phyloP scores from a whole-genome alignment of 1,284 basidiomycete species.

The Boletus mariae region DNA sequence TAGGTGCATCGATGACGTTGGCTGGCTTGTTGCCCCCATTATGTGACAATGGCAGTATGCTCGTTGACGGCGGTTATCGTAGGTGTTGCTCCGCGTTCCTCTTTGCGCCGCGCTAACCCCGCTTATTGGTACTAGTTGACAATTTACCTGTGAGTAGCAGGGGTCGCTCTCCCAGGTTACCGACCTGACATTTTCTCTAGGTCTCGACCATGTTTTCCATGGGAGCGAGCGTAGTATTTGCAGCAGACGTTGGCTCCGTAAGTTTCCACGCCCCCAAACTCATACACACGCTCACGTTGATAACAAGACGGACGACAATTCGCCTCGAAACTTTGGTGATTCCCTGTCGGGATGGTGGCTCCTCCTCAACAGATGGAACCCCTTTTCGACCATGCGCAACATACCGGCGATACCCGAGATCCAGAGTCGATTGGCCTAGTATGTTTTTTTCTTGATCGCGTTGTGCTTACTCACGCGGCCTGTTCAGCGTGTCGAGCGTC shows the following conservation, averaged over 20 bases:
- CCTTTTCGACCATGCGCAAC: conserved; percentile 76
- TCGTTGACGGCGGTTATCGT: conserved; percentile 96
- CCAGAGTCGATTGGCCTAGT: conserved; percentile 95
- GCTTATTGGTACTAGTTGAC: conserved; percentile 57
- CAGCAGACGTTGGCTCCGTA: conserved; percentile 91
- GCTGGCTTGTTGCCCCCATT: conserved; percentile 93
- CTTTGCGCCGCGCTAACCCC: conserved; percentile 2
- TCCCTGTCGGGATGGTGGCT: conserved; percentile 97
- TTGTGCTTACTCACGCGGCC: neutral
- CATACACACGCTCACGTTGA: neutral
- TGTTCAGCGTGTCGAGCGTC: conserved; percentile 85
- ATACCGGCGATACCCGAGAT: conserved; percentile 96
- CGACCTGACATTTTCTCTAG: conserved; percentile 33
- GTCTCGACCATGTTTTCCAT: conserved; percentile 90
- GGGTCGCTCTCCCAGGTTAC: neutral
- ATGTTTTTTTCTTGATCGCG: conserved; percentile 26
- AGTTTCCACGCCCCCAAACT: conserved; percentile 26
- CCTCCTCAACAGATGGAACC: conserved; percentile 89
- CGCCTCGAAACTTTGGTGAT: conserved; percentile 92
- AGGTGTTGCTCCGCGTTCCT: conserved; percentile 30
- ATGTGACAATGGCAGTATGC: conserved; percentile 90
- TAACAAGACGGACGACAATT: conserved; percentile 84
- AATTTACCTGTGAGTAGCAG: conserved; percentile 71
- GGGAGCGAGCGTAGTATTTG: conserved; percentile 92
- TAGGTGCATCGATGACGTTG: conserved; percentile 95